phyloP scores from a whole-genome alignment of 2,329 filamentous ascomycete genomes.

The Ophiostoma sp. region DNA sequence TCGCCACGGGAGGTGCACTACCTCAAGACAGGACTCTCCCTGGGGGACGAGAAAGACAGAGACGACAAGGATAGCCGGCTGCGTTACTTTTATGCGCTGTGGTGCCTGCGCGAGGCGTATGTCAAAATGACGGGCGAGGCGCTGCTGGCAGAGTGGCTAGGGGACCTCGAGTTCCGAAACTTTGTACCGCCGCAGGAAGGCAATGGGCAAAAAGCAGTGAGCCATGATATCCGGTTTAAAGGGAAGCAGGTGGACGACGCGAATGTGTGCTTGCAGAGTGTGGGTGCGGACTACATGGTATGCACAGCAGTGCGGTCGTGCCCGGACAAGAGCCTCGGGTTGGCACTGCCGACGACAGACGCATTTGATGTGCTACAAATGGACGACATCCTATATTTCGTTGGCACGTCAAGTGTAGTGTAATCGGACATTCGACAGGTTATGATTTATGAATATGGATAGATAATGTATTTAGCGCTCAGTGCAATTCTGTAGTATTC shows the following conservation, averaged over 20 bases:
- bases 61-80: constrained; percentile 53
- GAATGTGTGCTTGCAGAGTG: constrained; percentile 40
- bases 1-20: constrained; percentile 54
- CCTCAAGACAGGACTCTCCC: constrained; percentile 44
- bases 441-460: background rate
- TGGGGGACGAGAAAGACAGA: too few relatives aligned
- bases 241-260: constrained; percentile 39
- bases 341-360: constrained; percentile 36
- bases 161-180: constrained; percentile 60
- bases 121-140: constrained; percentile 80
- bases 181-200: constrained; percentile 47
- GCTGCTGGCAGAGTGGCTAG: constrained; percentile 66
- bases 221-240: constrained; percentile 38
- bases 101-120: constrained; percentile 75
- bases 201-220: constrained; percentile 32
- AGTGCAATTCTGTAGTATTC: background rate
- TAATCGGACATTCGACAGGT: background rate
- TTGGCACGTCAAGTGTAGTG: constrained; percentile 31
- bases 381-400: constrained; percentile 43
- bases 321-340: constrained; percentile 34
- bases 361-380: constrained; percentile 42
- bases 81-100: constrained; percentile 68
- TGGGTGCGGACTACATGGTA: constrained; percentile 50
- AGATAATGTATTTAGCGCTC: background rate
- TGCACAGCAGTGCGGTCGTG: constrained; percentile 46